These are phyloP conservation scores for Acacia confusa DNA, from an alignment of 306 rosid species.

Conservation along the genomic window DNA sequence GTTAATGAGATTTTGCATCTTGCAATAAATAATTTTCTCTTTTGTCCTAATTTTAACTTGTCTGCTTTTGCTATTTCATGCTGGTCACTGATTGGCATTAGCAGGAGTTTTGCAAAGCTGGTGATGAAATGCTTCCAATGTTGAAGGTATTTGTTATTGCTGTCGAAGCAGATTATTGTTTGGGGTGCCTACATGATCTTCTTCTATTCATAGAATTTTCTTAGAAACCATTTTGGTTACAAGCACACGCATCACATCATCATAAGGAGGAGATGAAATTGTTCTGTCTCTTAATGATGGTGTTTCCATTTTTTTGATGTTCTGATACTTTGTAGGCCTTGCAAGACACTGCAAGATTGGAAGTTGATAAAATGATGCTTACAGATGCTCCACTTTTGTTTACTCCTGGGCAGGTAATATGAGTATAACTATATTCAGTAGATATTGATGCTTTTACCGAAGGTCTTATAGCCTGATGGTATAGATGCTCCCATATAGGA, in stretches of 20 bases:
- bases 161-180: conserved; percentile 25
- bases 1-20: conserved; percentile 4
- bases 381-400: conserved; percentile 93
- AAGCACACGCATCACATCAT: neutral
- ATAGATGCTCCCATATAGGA: too few relatives aligned
- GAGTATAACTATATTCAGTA: neutral
- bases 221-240: neutral
- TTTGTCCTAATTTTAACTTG: conserved; percentile 19
- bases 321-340: conserved; percentile 41
- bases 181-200: neutral
- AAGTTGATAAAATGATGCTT: conserved; percentile 91
- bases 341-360: conserved; percentile 57
- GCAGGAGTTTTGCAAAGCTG: conserved; percentile 67
- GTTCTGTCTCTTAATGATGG: conserved; percentile 7
- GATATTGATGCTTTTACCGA: neutral
- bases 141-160: conserved; percentile 54
- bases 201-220: neutral
- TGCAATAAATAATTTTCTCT: conserved; percentile 17
- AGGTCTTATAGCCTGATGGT: too few relatives aligned
- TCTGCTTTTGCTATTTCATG: conserved; percentile 17
- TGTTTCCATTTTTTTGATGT: conserved; percentile 32
- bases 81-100: conserved; percentile 21
- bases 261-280: conserved; percentile 1
- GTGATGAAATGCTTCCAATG: conserved; percentile 58
- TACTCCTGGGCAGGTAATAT: conserved; percentile 90